Base-by-base conservation (phyloP, 176 grass and related monocot genomes). In the Saccharum spontaneum region DNA sequence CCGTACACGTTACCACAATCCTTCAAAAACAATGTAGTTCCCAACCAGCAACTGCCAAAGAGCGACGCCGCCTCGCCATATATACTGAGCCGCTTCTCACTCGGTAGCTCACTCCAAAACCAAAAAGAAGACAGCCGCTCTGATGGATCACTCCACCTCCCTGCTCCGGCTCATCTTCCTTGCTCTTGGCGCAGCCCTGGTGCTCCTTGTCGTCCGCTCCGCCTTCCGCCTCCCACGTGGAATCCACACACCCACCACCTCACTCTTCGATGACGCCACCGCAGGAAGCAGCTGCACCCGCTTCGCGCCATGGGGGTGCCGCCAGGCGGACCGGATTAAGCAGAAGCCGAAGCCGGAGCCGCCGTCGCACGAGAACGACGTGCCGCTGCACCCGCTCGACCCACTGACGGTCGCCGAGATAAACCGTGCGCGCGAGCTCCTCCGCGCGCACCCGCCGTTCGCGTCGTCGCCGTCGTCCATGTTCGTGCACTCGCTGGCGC, bases 381-480 rank as follows among this genome's bases (percentile, higher is more conserved):
- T 90, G 38, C 89, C 85, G 18, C 68, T 6, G 6, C 96, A 95
- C 89, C 93, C 91, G 1, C 90, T 95, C 1, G 91, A 98, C 85
- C 89, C 93, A 20, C 90, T 95, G 23, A 92, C 96, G 8, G 68
- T 98, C 6, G 22, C 55, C 11, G 96, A 98, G 86, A 78, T 95
- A 16, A 87, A 69, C 89, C 76, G 71, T n/a, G 93, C 87, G 15
- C 83, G 93, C 5, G 92, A 90, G 18, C 77, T 98, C 50, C 87
- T 98, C 12, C 85, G 59, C 20, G 80, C 89, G 16, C 23, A 93
- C 77, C 79, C 87, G 24, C 87, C 73, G 5, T 98, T 98, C 83
- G 66, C 87, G 22, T 79, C 85, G 44, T 77, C 96, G 4, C 90
- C 87, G 59, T 92, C 96, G 34, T 90, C 86, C 38, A 69, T 93